Conservation (phyloP, 768 basidiomycete genomes). For the Suillus brevipes region DNA sequence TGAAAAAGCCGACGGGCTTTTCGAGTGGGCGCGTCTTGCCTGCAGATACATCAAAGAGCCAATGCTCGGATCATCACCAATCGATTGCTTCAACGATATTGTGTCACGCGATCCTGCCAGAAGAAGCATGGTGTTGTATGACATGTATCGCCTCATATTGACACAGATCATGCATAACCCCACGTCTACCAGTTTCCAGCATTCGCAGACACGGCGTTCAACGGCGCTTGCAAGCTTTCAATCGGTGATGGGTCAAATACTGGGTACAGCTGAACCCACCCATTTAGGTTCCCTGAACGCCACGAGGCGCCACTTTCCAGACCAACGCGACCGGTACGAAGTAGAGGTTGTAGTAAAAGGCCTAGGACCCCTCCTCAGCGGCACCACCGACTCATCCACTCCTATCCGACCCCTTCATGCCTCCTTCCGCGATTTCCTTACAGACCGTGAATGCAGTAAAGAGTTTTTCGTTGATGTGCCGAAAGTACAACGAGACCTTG, state of each 20-base stretch:
- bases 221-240: too few relatives aligned
- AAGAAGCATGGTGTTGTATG: too few relatives aligned
- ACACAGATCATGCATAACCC: too few relatives aligned
- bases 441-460: not conserved
- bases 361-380: not conserved
- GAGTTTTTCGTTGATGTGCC: not conserved
- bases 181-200: too few relatives aligned
- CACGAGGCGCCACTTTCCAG: not conserved
- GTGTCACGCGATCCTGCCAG: too few relatives aligned
- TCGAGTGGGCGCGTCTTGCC: too few relatives aligned
- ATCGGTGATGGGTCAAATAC: not conserved
- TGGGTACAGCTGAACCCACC: not conserved
- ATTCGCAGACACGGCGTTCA: too few relatives aligned
- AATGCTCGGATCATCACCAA: too few relatives aligned
- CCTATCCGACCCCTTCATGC: not conserved
- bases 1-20: not conserved
- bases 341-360: not conserved
- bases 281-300: not conserved
- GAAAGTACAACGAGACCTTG: not conserved
- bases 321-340: not conserved
- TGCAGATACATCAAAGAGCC: too few relatives aligned
- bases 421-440: not conserved
- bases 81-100: too few relatives aligned
- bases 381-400: not conserved
- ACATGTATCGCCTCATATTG: too few relatives aligned